A percentile compares a stretch with the other conserved stretches of the same genome.
Evolutionary conservation across 306 rosid genomes (phyloP).

Genomic region (Rosa multiflora): DNA sequence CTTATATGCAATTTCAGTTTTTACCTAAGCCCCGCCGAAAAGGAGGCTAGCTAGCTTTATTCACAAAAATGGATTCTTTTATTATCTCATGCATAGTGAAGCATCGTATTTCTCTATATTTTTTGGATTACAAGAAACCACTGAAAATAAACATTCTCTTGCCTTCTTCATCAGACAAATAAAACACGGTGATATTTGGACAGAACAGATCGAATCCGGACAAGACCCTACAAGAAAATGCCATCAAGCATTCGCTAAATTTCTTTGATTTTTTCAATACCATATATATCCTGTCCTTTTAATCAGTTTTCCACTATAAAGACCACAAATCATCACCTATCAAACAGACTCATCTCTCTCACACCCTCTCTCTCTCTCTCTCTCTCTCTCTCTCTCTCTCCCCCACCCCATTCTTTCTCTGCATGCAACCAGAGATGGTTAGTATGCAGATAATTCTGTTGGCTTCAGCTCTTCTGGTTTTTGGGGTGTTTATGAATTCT

Average conservation of each 20-base stretch:
- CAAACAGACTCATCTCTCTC: not conserved
- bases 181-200: not conserved
- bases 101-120: not conserved
- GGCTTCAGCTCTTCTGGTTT: not conserved
- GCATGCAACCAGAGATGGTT: constrained; percentile 3
- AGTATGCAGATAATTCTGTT: not conserved
- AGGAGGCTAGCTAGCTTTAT: not conserved
- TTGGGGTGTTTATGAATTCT: not conserved
- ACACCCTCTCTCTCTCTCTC: not conserved
- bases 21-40: not conserved
- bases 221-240: not conserved
- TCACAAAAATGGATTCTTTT: not conserved
- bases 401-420: not conserved
- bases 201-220: not conserved
- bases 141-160: not conserved
- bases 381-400: not conserved
- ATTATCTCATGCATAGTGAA: not conserved
- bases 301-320: not conserved
- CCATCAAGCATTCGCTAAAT: not conserved
- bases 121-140: too few relatives aligned
- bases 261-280: not conserved
- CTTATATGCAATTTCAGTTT: not conserved
- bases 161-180: not conserved
- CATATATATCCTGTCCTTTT: not conserved
- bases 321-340: not conserved